phyloP scores from a whole-genome alignment of 106 monocot species.

The Dendrobium officinale region DNA sequence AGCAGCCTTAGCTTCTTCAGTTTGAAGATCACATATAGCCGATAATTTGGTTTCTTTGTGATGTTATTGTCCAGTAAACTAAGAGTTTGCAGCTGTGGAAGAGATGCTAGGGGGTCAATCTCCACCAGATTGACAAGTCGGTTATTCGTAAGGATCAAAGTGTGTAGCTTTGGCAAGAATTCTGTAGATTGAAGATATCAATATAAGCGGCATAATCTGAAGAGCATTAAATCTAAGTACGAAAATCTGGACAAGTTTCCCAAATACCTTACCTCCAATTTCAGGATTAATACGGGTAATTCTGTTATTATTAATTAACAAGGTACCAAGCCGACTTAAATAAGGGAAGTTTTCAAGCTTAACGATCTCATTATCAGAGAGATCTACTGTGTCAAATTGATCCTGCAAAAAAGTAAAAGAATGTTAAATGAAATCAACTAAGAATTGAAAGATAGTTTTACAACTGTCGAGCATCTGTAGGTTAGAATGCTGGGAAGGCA shows the following conservation, averaged over 20 bases:
- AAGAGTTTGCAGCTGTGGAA: constrained; percentile 77
- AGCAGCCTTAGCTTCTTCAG: constrained; percentile 74
- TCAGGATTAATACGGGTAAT: constrained; percentile 92
- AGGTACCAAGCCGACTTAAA: constrained; percentile 79
- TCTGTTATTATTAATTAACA: constrained; percentile 91
- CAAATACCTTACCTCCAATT: constrained; percentile 63
- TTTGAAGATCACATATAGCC: constrained; percentile 88
- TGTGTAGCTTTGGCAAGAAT: constrained; percentile 85
- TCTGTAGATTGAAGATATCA: constrained; percentile 29
- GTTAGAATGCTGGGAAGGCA: neutral
- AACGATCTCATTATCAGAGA: constrained; percentile 97
- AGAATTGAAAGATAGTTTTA: too few species aligned
- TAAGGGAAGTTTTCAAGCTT: constrained; percentile 92
- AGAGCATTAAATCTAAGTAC: neutral
- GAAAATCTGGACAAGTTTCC: neutral
- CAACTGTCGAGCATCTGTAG: too few species aligned
- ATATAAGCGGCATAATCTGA: neutral
- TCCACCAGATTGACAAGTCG: constrained; percentile 92
- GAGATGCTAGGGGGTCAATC: constrained; percentile 94
- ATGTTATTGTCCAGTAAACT: constrained; percentile 92
- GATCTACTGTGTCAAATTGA: constrained; percentile 92
- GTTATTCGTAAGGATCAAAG: constrained; percentile 89
- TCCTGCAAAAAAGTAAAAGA: constrained; percentile 43
- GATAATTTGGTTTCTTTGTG: constrained; percentile 93
- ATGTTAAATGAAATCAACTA: neutral